Evolutionary conservation across 2,329 filamentous ascomycete genomes (phyloP).

Genomic region (Colletotrichum theobromicola): DNA sequence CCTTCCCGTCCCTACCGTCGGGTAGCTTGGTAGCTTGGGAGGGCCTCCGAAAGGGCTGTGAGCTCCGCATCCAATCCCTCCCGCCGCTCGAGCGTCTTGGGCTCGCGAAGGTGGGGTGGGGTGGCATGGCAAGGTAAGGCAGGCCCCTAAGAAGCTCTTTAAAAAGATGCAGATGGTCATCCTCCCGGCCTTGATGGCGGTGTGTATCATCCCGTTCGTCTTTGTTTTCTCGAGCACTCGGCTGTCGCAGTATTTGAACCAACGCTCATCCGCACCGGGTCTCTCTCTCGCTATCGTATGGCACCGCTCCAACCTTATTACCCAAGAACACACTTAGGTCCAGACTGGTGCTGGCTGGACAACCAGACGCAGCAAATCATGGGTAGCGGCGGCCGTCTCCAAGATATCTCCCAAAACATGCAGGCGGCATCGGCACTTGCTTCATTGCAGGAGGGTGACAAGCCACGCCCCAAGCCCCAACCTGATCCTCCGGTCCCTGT

Average conservation of each 20-base stretch:
- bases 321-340: background rate
- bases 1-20: background rate
- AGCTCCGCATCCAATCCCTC: conserved; percentile 7
- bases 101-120: conserved; percentile 8
- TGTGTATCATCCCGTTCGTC: background rate
- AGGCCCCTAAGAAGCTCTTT: background rate
- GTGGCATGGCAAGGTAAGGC: background rate
- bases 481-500: conserved; percentile 35
- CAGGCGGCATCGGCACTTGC: background rate
- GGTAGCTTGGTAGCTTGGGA: background rate
- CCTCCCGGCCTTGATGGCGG: background rate
- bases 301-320: background rate
- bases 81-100: conserved; percentile 3
- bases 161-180: background rate
- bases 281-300: background rate
- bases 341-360: background rate
- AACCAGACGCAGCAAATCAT: background rate
- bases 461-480: conserved; percentile 32
- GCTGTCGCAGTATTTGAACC: background rate
- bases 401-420: background rate
- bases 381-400: background rate
- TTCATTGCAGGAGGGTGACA: conserved; percentile 21
- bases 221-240: background rate
- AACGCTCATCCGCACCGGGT: background rate
- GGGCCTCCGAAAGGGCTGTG: background rate